Conservation (phyloP, 768 basidiomycete genomes). For the Mrakia blollopis region DNA sequence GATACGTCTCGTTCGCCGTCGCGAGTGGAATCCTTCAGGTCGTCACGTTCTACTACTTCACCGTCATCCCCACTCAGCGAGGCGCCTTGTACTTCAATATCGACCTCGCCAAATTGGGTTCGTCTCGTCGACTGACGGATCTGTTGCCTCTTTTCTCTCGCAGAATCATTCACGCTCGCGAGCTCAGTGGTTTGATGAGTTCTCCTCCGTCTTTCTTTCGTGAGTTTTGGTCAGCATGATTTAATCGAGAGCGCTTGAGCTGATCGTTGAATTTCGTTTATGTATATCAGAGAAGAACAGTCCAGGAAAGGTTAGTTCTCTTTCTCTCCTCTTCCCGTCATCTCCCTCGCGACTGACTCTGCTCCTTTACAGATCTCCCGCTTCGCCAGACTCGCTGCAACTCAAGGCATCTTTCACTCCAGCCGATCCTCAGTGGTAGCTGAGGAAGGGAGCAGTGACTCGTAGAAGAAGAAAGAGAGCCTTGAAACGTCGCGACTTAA, state of each 20-base stretch:
- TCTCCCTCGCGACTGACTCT: too few relatives aligned
- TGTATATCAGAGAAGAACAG: too few relatives aligned
- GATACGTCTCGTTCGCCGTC: not conserved
- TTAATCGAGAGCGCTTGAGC: too few relatives aligned
- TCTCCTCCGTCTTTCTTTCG: constrained; percentile 21
- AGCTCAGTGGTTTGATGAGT: constrained; percentile 17
- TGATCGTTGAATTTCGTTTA: too few relatives aligned
- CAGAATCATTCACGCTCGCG: constrained; percentile 14
- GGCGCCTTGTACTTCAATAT: not conserved
- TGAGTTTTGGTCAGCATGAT: too few relatives aligned
- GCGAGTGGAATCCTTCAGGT: not conserved
- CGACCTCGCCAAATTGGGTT: too few relatives aligned
- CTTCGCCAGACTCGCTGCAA: constrained; percentile 1
- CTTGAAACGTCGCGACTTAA: too few relatives aligned
- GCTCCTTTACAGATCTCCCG: not conserved
- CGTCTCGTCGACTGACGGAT: not conserved
- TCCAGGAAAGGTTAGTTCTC: too few relatives aligned
- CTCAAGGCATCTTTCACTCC: constrained; percentile 9
- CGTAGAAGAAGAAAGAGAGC: too few relatives aligned
- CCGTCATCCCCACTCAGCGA: not conserved
- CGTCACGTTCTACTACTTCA: not conserved
- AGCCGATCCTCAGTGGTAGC: not conserved
- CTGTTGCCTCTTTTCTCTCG: too few relatives aligned
- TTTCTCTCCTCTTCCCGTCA: too few relatives aligned
- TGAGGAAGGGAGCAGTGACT: not conserved